Conservation (phyloP, 2,329 filamentous ascomycete species). For the Aspergillus caelatus region DNA sequence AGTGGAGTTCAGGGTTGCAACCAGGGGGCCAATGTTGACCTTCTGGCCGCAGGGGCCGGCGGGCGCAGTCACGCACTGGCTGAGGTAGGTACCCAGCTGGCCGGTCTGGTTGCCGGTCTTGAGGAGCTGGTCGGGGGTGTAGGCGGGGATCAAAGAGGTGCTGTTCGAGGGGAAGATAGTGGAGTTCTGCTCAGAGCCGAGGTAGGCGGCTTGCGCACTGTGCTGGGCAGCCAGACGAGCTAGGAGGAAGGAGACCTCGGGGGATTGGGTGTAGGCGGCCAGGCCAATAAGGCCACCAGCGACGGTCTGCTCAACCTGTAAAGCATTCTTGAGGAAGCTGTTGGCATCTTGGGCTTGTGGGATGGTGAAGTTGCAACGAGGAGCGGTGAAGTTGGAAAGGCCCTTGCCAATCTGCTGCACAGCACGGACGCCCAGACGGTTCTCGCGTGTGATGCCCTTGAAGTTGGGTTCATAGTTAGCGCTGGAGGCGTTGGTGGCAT, state of each 20-base stretch:
- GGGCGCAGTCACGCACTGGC: slow-evolving; percentile 26
- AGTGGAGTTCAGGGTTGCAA: slow-evolving; percentile 21
- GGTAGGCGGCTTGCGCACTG: slow-evolving; percentile 23
- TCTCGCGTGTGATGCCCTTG: slow-evolving; percentile 27
- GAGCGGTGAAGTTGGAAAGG: slow-evolving; percentile 21
- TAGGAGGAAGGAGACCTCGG: slow-evolving; percentile 34
- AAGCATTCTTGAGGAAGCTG: slow-evolving; percentile 23
- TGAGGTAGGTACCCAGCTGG: slow-evolving; percentile 27
- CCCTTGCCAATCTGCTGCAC: slow-evolving; percentile 22
- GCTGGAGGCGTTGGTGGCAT: slow-evolving; percentile 22
- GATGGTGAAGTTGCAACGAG: slow-evolving; percentile 27
- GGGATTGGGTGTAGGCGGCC: slow-evolving; percentile 31
- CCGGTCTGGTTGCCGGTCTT: slow-evolving; percentile 23
- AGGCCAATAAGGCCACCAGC: slow-evolving; percentile 31
- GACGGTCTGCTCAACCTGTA: slow-evolving; percentile 24
- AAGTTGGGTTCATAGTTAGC: slow-evolving; percentile 26
- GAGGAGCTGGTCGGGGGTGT: slow-evolving; percentile 26
- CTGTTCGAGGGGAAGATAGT: slow-evolving; percentile 24
- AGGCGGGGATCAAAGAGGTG: slow-evolving; percentile 27
- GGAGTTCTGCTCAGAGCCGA: slow-evolving; percentile 21
- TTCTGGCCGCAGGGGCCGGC: slow-evolving; percentile 23
- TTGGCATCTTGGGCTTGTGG: slow-evolving; percentile 20
- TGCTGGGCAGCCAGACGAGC: slow-evolving; percentile 33
- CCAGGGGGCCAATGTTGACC: slow-evolving; percentile 27
- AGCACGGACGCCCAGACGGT: slow-evolving; percentile 28